These are phyloP conservation scores for Colletotrichum nymphaeae DNA, from an alignment of 2,329 filamentous ascomycete species.

Conservation along the genomic window DNA sequence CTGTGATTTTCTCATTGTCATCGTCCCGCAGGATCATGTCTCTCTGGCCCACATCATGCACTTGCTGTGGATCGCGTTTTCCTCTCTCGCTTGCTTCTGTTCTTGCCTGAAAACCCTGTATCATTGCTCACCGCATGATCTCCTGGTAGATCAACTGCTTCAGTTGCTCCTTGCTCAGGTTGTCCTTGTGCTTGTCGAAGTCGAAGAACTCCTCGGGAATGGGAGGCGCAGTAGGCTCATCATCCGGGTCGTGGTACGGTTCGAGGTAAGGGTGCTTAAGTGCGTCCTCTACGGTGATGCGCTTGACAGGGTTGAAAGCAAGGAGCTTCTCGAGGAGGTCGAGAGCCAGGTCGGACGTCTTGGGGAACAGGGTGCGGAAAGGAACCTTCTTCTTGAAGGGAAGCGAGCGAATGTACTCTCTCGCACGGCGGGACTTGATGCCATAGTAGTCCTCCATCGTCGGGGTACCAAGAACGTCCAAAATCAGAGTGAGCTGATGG, in stretches of 20 bases:
- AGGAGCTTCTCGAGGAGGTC: constrained; percentile 95
- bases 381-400: constrained; percentile 99
- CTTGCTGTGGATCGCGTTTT: not conserved
- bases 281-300: constrained; percentile 97
- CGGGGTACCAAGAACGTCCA: constrained; percentile 96
- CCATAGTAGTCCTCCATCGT: constrained; percentile 99
- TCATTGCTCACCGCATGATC: constrained; percentile 73
- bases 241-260: constrained; percentile 98
- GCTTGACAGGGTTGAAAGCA: constrained; percentile 98
- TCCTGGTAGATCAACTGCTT: constrained; percentile 98
- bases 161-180: constrained; percentile 96
- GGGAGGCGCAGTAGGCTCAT: constrained; percentile 95
- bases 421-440: constrained; percentile 96
- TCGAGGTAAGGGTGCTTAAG: constrained; percentile 98
- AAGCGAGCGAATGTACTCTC: constrained; percentile 97
- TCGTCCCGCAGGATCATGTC: not conserved
- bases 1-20: not conserved
- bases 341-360: constrained; percentile 96
- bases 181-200: constrained; percentile 99
- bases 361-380: constrained; percentile 96
- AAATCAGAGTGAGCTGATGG: constrained; percentile 95
- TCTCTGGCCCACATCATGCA: not conserved
- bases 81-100: not conserved
- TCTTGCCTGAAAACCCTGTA: not conserved
- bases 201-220: constrained; percentile 99